These are phyloP conservation scores for Saitozyma sp. DNA, from an alignment of 768 basidiomycete genomes.

Conservation along the genomic window DNA sequence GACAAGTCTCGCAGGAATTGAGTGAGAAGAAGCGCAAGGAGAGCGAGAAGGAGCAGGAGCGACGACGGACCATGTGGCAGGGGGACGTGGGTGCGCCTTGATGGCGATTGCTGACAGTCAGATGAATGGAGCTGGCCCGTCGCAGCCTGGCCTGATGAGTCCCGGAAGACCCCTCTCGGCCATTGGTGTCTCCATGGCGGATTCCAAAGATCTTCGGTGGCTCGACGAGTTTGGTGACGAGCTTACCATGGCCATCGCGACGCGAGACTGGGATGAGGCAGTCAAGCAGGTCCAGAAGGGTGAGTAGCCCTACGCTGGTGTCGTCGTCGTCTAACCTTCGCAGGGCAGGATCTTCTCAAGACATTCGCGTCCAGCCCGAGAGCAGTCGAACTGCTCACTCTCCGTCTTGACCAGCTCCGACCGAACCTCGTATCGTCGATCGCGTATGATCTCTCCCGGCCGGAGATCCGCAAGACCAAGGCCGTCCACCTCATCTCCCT, in stretches of 20 bases:
- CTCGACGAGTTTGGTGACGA: constrained; percentile 89
- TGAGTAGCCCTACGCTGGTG: constrained; percentile 37
- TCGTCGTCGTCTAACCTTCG: constrained; percentile 4
- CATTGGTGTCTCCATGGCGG: constrained; percentile 63
- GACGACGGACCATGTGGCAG: constrained; percentile 64
- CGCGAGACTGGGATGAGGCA: constrained; percentile 84
- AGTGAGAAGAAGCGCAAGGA: constrained; percentile 85
- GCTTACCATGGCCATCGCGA: constrained; percentile 82
- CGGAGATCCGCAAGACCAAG: constrained; percentile 72
- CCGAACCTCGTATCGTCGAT: constrained; percentile 69
- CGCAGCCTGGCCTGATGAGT: constrained; percentile 62
- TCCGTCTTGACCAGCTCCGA: constrained; percentile 66
- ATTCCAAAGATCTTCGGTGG: constrained; percentile 72
- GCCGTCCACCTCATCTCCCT: constrained; percentile 71
- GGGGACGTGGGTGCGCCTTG: constrained; percentile 49
- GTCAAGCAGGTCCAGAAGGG: constrained; percentile 83
- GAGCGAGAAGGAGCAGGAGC: constrained; percentile 87
- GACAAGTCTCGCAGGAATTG: constrained; percentile 89
- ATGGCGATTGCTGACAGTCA: neutral
- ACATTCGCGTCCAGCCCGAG: constrained; percentile 36
- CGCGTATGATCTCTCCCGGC: constrained; percentile 69
- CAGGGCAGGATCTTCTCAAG: constrained; percentile 53
- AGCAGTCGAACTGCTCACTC: constrained; percentile 52
- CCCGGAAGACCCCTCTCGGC: constrained; percentile 60
- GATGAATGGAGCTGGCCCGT: neutral